A percentile compares a stretch with the other conserved stretches of the same genome.
These are phyloP conservation scores for Raffaelea albimanens DNA, from an alignment of 2,329 filamentous ascomycete genomes.

Conservation along the genomic window DNA sequence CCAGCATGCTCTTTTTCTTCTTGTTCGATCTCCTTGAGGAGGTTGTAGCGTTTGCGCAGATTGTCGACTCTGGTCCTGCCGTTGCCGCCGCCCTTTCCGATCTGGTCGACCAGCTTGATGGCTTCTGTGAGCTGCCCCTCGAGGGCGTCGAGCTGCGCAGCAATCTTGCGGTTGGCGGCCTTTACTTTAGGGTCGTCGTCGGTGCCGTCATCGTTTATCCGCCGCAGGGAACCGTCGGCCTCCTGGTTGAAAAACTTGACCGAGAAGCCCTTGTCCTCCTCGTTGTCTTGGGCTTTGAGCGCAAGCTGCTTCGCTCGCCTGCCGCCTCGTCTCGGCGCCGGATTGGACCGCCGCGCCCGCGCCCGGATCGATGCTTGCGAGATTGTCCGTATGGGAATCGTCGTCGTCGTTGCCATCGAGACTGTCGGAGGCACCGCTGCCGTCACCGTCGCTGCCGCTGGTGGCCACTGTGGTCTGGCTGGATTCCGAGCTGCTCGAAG, in stretches of 20 bases:
- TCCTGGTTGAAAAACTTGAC: conserved; percentile 42
- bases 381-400: not conserved
- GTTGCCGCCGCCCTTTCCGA: too few relatives aligned
- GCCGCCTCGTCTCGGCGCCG: not conserved
- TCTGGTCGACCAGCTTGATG: conserved; percentile 15
- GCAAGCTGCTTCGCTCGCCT: not conserved
- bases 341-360: not conserved
- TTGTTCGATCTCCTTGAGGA: conserved; percentile 12
- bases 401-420: not conserved
- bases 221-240: conserved; percentile 25
- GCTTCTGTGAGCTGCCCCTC: conserved; percentile 23
- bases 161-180: conserved; percentile 24
- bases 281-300: conserved; percentile 6
- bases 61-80: conserved; percentile 18
- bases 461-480: not conserved
- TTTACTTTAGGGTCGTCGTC: conserved; percentile 18
- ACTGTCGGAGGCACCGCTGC: not conserved
- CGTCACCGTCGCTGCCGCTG: not conserved
- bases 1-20: too few relatives aligned
- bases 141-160: conserved; percentile 24
- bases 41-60: conserved; percentile 4
- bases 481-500: conserved; percentile 3
- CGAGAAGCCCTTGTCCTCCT: conserved; percentile 12
- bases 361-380: not conserved
- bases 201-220: conserved; percentile 28